A percentile compares a stretch with the other conserved stretches of the same genome.
These are phyloP conservation scores for Malassezia brasiliensis DNA, from an alignment of 1,284 basidiomycete species.

Conservation along the genomic window DNA sequence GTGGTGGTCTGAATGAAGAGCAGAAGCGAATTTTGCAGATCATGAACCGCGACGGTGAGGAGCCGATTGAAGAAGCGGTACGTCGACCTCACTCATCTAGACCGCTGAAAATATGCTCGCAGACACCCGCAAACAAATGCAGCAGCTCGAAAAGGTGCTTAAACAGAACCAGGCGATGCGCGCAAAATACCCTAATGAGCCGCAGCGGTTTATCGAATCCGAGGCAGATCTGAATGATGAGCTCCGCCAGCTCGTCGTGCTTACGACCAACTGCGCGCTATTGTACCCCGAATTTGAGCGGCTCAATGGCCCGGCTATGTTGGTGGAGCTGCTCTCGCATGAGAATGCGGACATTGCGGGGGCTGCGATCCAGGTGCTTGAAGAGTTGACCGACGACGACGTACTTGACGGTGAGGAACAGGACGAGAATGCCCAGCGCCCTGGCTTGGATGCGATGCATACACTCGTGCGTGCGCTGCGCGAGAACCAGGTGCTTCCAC, in stretches of 20 bases:
- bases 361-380: conserved; percentile 52
- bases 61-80: conserved; percentile 8
- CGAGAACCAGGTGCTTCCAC: conserved; percentile 69
- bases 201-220: conserved; percentile 84
- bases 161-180: conserved; percentile 90
- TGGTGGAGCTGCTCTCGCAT: conserved; percentile 65
- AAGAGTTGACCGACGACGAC: conserved; percentile 93
- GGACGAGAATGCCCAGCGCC: conserved; percentile 45
- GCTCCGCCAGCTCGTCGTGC: conserved; percentile 66
- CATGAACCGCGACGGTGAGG: conserved; percentile 25
- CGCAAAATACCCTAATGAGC: conserved; percentile 50
- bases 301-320: conserved; percentile 60
- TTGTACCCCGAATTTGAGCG: conserved; percentile 83
- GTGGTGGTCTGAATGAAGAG: conserved; percentile 39
- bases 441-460: conserved; percentile 38
- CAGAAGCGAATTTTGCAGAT: conserved; percentile 42
- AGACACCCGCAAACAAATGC: conserved; percentile 63
- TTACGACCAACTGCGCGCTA: conserved; percentile 73
- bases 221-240: conserved; percentile 84
- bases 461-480: conserved; percentile 51
- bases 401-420: conserved; percentile 63
- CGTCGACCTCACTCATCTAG: neutral
- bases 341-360: conserved; percentile 44
- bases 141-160: conserved; percentile 74
- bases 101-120: conserved; percentile 43